These are phyloP conservation scores for Plasmopara halstedii DNA, from an alignment of 352 stramenopile species.

Conservation along the genomic window DNA sequence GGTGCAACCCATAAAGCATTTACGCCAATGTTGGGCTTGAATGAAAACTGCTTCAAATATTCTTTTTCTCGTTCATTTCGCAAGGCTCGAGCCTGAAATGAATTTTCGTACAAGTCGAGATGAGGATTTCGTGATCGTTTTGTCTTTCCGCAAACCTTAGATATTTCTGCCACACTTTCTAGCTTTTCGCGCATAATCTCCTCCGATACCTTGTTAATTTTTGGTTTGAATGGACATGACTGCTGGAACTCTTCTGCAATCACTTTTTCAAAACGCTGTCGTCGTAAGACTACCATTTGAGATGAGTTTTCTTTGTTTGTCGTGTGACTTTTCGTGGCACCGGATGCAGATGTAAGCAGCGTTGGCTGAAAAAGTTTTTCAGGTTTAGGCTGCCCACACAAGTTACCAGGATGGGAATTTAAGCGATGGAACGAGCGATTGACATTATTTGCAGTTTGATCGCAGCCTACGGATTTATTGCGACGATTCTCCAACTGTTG, in stretches of 20 bases:
- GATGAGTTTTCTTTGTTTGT: conserved; percentile 36
- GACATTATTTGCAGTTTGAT: conserved; percentile 17
- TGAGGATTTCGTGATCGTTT: conserved; percentile 41
- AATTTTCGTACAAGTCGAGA: conserved; percentile 64
- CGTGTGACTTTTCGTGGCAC: conserved; percentile 21
- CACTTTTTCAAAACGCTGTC: conserved; percentile 42
- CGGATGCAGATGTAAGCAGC: conserved; percentile 28
- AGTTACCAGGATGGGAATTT: conserved; percentile 17
- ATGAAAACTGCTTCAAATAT: conserved; percentile 58
- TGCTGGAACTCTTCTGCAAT: conserved; percentile 61
- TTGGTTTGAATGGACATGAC: conserved; percentile 61
- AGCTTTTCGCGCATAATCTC: conserved; percentile 71
- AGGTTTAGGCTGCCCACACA: conserved; percentile 54
- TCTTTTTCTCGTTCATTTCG: conserved; percentile 41
- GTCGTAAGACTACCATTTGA: conserved; percentile 27
- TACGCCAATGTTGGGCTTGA: conserved; percentile 75
- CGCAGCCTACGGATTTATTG: background rate
- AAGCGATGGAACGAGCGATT: conserved; percentile 9
- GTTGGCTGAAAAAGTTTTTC: conserved; percentile 64
- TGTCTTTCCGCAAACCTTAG: conserved; percentile 10
- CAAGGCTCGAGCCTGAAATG: conserved; percentile 35
- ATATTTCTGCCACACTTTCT: conserved; percentile 29
- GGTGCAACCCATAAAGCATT: conserved; percentile 50
- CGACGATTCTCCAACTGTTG: conserved; percentile 6
- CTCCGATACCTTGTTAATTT: conserved; percentile 61